These are phyloP conservation scores for Komagataella ulmi DNA, from an alignment of 805 yeast species.

Conservation along the genomic window DNA sequence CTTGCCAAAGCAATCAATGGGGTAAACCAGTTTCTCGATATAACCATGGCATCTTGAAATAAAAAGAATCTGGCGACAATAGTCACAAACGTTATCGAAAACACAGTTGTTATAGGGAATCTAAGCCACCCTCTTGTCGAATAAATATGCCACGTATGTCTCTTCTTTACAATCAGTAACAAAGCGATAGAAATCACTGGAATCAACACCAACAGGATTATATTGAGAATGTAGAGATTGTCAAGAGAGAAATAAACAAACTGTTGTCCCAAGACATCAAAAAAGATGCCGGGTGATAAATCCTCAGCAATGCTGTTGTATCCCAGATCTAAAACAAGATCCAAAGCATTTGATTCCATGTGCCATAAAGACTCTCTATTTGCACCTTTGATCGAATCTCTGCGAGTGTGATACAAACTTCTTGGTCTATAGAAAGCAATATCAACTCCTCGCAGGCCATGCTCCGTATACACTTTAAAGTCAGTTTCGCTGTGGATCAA, in stretches of 20 bases:
- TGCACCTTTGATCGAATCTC: slow-evolving; percentile 56
- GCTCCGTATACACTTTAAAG: slow-evolving; percentile 52
- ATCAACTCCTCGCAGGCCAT: slow-evolving; percentile 76
- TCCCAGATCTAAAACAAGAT: slow-evolving; percentile 35
- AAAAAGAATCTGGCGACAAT: slow-evolving; percentile 25
- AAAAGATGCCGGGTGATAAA: slow-evolving; percentile 38
- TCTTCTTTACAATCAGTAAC: slow-evolving; percentile 29
- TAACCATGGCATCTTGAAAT: slow-evolving; percentile 29
- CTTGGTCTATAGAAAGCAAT: slow-evolving; percentile 84
- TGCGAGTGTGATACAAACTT: slow-evolving; percentile 66
- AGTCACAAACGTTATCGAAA: slow-evolving; percentile 26
- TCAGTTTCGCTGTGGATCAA: slow-evolving; percentile 76
- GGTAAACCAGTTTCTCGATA: slow-evolving; percentile 34
- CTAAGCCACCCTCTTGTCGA: slow-evolving; percentile 33
- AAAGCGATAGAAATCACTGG: slow-evolving; percentile 42
- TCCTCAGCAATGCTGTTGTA: slow-evolving; percentile 18
- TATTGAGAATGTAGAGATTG: slow-evolving; percentile 34
- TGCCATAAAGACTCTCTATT: slow-evolving; percentile 67
- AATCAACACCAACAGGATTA: slow-evolving; percentile 33
- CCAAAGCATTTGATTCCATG: slow-evolving; percentile 65
- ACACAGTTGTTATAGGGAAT: slow-evolving; percentile 41
- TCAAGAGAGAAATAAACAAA: slow-evolving; percentile 42
- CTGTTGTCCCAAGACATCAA: slow-evolving; percentile 48
- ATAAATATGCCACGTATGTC: slow-evolving; percentile 32
- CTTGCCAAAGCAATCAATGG: slow-evolving; percentile 38